Conservation (phyloP, 164 flowering plant genomes). For the Dillenia turbinata region DNA sequence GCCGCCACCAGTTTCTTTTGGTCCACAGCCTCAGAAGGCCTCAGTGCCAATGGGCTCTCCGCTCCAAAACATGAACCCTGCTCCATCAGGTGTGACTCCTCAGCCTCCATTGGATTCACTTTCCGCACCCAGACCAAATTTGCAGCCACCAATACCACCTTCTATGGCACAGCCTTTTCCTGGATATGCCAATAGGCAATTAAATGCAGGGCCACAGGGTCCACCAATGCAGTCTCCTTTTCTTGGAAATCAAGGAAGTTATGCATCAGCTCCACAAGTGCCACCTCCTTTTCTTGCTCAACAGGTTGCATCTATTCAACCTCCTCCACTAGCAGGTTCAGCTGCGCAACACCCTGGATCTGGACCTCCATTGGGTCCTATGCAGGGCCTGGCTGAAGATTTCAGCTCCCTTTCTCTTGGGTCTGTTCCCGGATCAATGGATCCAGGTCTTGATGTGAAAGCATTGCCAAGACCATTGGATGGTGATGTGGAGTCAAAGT, state of each 20-base stretch:
- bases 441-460: conserved; percentile 67
- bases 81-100: conserved; percentile 28
- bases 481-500: conserved; percentile 70
- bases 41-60: conserved; percentile 60
- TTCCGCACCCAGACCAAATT: conserved; percentile 27
- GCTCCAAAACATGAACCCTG: conserved; percentile 25
- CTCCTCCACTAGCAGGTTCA: conserved; percentile 34
- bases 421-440: conserved; percentile 78
- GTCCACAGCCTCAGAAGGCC: conserved; percentile 37
- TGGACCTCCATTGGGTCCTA: conserved; percentile 48
- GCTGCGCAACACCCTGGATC: conserved; percentile 36
- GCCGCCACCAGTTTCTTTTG: conserved; percentile 31
- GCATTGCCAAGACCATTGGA: conserved; percentile 87
- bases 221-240: conserved; percentile 34
- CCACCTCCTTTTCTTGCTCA: conserved; percentile 34
- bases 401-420: conserved; percentile 73
- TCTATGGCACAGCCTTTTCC: conserved; percentile 37
- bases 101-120: conserved; percentile 31
- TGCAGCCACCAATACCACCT: conserved; percentile 27
- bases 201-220: conserved; percentile 31
- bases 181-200: conserved; percentile 49
- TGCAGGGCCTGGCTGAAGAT: conserved; percentile 77
- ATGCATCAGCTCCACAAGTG: conserved; percentile 30
- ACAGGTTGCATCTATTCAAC: conserved; percentile 52
- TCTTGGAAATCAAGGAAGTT: conserved; percentile 29